Evolutionary conservation across 768 basidiomycete genomes (phyloP).

Genomic region (Boletus reticulatus): DNA sequence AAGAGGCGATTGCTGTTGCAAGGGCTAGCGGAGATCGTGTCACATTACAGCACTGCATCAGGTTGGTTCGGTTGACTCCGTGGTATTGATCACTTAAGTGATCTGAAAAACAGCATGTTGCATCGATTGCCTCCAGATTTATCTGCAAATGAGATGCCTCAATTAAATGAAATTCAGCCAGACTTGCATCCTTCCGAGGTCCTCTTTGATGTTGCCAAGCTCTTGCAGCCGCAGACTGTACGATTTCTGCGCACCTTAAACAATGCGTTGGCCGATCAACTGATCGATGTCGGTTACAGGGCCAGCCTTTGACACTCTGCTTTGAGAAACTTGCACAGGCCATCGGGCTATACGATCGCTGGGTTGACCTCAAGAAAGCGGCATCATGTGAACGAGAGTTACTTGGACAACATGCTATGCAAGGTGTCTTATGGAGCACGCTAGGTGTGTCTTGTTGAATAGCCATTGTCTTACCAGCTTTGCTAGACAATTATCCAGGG

Average conservation of each 20-base stretch:
- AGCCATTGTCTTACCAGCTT: not conserved
- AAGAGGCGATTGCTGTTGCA: slow-evolving; percentile 77
- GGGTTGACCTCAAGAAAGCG: slow-evolving; percentile 57
- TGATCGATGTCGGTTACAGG: slow-evolving; percentile 39
- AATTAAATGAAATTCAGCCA: slow-evolving; percentile 71
- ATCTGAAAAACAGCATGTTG: slow-evolving; percentile 48
- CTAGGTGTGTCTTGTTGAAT: slow-evolving; percentile 45
- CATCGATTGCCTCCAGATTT: slow-evolving; percentile 61
- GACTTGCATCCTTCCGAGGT: slow-evolving; percentile 75
- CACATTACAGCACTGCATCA: slow-evolving; percentile 77
- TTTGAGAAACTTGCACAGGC: slow-evolving; percentile 70
- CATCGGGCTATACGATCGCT: slow-evolving; percentile 66
- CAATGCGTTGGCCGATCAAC: not conserved
- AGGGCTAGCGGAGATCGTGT: slow-evolving; percentile 68
- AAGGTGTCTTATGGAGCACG: slow-evolving; percentile 69
- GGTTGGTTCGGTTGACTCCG: slow-evolving; percentile 39
- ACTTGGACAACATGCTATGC: slow-evolving; percentile 72
- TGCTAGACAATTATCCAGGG: slow-evolving; percentile 41
- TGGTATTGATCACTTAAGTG: slow-evolving; percentile 11
- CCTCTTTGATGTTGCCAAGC: slow-evolving; percentile 72
- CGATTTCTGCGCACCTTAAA: slow-evolving; percentile 9
- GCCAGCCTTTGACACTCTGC: slow-evolving; percentile 66
- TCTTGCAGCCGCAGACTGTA: slow-evolving; percentile 67
- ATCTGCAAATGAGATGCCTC: slow-evolving; percentile 40
- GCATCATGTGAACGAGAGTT: slow-evolving; percentile 55